These are phyloP conservation scores for Calonectria pteridis DNA, from an alignment of 2,329 filamentous ascomycete species.

Conservation along the genomic window DNA sequence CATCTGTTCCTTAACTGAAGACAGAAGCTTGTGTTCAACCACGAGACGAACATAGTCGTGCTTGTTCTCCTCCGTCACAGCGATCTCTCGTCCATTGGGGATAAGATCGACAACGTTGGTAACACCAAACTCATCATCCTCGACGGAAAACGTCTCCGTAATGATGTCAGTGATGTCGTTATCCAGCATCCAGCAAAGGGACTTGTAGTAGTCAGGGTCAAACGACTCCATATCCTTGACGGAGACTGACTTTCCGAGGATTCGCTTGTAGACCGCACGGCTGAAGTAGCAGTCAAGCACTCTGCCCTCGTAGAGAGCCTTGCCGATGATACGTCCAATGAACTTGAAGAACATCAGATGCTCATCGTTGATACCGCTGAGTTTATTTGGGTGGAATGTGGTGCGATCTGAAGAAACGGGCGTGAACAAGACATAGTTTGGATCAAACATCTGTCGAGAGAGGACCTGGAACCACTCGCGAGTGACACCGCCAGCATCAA, in stretches of 20 bases:
- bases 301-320: conserved; percentile 95
- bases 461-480: conserved; percentile 99
- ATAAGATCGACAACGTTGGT: conserved; percentile 89
- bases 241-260: conserved; percentile 92
- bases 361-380: conserved; percentile 94
- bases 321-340: conserved; percentile 97
- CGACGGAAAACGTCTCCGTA: conserved; percentile 94
- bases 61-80: conserved; percentile 98
- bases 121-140: conserved; percentile 94
- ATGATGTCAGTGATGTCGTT: conserved; percentile 99
- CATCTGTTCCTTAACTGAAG: conserved; percentile 94
- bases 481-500: conserved; percentile 96
- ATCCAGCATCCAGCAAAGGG: conserved; percentile 96
- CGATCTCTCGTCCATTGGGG: conserved; percentile 88
- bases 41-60: conserved; percentile 96
- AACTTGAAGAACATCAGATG: conserved; percentile 99
- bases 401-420: conserved; percentile 97
- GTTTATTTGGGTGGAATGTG: conserved; percentile 97
- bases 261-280: conserved; percentile 97
- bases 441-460: conserved; percentile 98
- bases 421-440: conserved; percentile 95
- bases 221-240: conserved; percentile 99
- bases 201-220: conserved; percentile 99
- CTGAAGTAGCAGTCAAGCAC: conserved; percentile 99
- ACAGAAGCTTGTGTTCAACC: conserved; percentile 92